Evolutionary conservation across 2,329 filamentous ascomycete genomes (phyloP).

Genomic region (Penicillium sp.): DNA sequence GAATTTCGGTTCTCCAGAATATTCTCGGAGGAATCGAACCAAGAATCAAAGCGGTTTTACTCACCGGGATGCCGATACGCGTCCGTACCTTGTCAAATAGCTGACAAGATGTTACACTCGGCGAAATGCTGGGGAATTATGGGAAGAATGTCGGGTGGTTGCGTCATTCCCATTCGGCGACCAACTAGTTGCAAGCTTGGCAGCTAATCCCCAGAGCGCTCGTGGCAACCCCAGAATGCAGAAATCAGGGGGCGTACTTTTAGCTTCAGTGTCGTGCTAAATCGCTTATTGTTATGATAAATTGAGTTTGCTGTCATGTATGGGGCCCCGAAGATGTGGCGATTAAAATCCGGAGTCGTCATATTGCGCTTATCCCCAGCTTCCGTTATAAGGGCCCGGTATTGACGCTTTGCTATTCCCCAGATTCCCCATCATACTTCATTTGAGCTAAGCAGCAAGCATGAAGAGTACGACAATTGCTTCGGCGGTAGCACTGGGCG

Average conservation of each 20-base stretch:
- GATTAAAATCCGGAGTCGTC: slow-evolving; percentile 8
- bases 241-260: background rate
- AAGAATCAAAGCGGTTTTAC: background rate
- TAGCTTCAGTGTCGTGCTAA: background rate
- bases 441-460: background rate
- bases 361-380: background rate
- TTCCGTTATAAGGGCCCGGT: background rate
- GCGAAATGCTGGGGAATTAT: slow-evolving; percentile 4
- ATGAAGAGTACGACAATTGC: slow-evolving; percentile 8
- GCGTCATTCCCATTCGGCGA: slow-evolving; percentile 5
- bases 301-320: background rate
- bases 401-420: background rate
- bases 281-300: background rate
- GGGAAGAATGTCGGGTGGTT: slow-evolving; percentile 7
- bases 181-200: background rate
- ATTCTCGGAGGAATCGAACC: background rate
- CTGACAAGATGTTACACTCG: background rate
- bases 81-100: background rate
- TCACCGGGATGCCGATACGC: background rate
- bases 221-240: background rate
- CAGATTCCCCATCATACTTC: background rate
- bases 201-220: background rate
- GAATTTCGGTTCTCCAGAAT: background rate
- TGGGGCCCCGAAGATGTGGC: slow-evolving; percentile 19
- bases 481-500: slow-evolving; percentile 4